Conservation (phyloP, 331 rosid species). For the Acacia concinna region DNA sequence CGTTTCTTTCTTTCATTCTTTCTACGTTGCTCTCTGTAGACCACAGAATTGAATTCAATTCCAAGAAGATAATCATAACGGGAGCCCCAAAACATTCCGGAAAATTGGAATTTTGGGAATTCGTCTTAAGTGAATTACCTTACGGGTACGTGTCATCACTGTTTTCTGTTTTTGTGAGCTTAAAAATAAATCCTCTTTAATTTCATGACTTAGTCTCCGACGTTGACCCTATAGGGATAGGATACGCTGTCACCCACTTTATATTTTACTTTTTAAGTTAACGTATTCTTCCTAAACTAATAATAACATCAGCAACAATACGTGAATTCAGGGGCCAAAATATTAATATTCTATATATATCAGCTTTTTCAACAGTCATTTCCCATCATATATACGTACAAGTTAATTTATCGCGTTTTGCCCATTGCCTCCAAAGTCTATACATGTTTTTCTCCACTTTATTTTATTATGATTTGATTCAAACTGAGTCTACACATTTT, state of each 20-base stretch:
- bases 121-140: no score
- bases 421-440: not conserved
- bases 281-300: not conserved
- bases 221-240: not conserved
- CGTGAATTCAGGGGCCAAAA: not conserved
- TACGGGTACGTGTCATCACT: constrained; percentile 7
- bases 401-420: not conserved
- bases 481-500: not conserved
- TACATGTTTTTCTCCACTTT: not conserved
- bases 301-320: not conserved
- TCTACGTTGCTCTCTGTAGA: not conserved
- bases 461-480: not conserved
- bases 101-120: not conserved
- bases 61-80: not conserved
- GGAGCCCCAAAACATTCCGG: not conserved
- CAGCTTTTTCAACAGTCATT: not conserved
- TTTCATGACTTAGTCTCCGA: constrained; percentile 21
- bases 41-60: not conserved
- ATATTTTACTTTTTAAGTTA: not conserved
- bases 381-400: not conserved
- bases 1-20: constrained; percentile 14
- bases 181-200: no score
- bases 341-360: not conserved
- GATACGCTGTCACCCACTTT: constrained; percentile 4
- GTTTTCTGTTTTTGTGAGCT: not conserved